phyloP scores from a whole-genome alignment of 495 filamentous ascomycete species.

The Penicillium pancosmium region DNA sequence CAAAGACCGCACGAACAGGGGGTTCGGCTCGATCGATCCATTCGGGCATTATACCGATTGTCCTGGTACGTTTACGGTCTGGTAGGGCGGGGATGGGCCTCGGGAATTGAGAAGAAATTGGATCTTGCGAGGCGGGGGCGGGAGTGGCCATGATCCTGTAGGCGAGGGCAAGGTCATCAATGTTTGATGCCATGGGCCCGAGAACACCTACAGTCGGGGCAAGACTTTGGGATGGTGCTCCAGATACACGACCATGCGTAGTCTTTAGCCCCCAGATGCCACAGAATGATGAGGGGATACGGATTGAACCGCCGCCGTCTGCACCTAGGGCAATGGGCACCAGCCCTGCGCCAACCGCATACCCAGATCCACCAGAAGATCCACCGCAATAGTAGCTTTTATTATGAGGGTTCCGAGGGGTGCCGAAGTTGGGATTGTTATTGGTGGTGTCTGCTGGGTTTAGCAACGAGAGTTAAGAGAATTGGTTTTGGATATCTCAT shows the following conservation, averaged over 20 bases:
- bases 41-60: slow-evolving; percentile 71
- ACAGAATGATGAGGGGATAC: slow-evolving; percentile 81
- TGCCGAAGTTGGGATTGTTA: slow-evolving; percentile 80
- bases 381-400: slow-evolving; percentile 81
- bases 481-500: slow-evolving; percentile 18
- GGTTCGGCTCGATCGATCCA: slow-evolving; percentile 75
- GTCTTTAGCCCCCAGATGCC: slow-evolving; percentile 90
- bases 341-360: slow-evolving; percentile 73
- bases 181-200: slow-evolving; percentile 78
- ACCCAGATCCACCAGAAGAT: slow-evolving; percentile 83
- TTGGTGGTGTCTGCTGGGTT: slow-evolving; percentile 67
- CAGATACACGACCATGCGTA: slow-evolving; percentile 73
- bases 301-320: slow-evolving; percentile 85
- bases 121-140: slow-evolving; percentile 56
- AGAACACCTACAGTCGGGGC: slow-evolving; percentile 66
- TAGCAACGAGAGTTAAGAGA: background rate
- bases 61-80: slow-evolving; percentile 39
- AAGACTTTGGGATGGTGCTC: slow-evolving; percentile 59
- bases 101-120: slow-evolving; percentile 51
- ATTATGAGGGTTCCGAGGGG: slow-evolving; percentile 84
- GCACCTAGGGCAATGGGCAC: slow-evolving; percentile 82
- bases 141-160: slow-evolving; percentile 78
- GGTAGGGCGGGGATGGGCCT: slow-evolving; percentile 38
- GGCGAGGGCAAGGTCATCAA: slow-evolving; percentile 78
- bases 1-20: slow-evolving; percentile 60